Evolutionary conservation across 176 grass and related monocot species (phyloP).

Genomic region (Juncus inflexus): DNA sequence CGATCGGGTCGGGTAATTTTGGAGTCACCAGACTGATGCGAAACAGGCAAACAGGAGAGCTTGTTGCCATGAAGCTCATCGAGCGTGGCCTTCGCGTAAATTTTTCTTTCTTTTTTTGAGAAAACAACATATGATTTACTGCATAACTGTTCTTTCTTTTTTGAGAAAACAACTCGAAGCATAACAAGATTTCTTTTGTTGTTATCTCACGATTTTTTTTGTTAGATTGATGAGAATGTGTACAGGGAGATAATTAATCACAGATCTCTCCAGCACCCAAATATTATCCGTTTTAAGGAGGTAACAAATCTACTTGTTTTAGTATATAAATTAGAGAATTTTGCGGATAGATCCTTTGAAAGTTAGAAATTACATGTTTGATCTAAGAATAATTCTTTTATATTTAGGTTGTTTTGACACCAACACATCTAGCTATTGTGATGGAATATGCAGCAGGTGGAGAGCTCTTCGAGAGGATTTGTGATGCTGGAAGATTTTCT

Average conservation of each 20-base stretch:
- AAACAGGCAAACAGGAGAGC: constrained; percentile 53
- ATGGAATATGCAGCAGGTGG: constrained; percentile 96
- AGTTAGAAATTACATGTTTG: background rate
- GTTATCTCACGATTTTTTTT: background rate
- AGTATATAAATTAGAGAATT: background rate
- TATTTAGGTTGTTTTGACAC: constrained; percentile 62
- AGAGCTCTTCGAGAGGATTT: constrained; percentile 95
- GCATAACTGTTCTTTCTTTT: background rate
- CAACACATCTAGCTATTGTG: constrained; percentile 78
- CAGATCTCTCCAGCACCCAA: constrained; percentile 65
- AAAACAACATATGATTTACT: background rate
- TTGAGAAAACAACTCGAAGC: background rate
- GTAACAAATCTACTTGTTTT: constrained; percentile 18
- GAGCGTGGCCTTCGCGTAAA: constrained; percentile 58
- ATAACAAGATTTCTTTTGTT: background rate
- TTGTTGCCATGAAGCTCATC: constrained; percentile 85
- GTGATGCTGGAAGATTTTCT: constrained; percentile 70
- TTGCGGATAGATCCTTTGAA: background rate
- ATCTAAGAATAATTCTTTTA: background rate
- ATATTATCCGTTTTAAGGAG: constrained; percentile 93
- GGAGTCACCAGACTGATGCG: constrained; percentile 70
- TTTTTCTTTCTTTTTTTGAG: background rate
- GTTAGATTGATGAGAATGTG: constrained; percentile 86
- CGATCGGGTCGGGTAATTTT: constrained; percentile 78
- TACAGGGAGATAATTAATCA: constrained; percentile 92